Evolutionary conservation across 2,329 filamentous ascomycete genomes (phyloP).

Genomic region (Colletotrichum orbiculare): DNA sequence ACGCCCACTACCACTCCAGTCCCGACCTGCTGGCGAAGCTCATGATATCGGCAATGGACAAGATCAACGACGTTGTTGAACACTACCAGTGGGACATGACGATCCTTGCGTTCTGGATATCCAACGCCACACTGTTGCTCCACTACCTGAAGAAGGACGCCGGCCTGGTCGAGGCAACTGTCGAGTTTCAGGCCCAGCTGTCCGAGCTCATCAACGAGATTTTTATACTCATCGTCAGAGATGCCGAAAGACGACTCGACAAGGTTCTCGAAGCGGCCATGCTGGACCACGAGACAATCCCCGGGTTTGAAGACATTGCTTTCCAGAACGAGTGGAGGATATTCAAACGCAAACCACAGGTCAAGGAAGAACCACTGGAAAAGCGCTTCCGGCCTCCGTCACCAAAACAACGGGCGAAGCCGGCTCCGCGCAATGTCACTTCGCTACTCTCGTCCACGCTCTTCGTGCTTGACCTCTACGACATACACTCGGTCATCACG

Average conservation of each 20-base stretch:
- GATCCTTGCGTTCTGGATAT: conserved; percentile 98
- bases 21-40: conserved; percentile 84
- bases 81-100: conserved; percentile 99
- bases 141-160: conserved; percentile 89
- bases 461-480: conserved; percentile 98
- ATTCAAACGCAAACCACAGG: conserved; percentile 89
- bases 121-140: conserved; percentile 92
- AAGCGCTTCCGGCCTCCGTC: conserved; percentile 93
- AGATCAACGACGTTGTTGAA: conserved; percentile 97
- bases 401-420: conserved; percentile 90
- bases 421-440: conserved; percentile 93
- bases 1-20: conserved; percentile 96
- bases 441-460: conserved; percentile 94
- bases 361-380: conserved; percentile 89
- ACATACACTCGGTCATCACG: conserved; percentile 96
- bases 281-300: conserved; percentile 98
- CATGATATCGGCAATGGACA: conserved; percentile 88
- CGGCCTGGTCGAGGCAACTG: conserved; percentile 36
- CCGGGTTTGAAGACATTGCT: conserved; percentile 94
- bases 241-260: conserved; percentile 94
- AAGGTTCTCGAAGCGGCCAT: conserved; percentile 94
- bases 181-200: conserved; percentile 89
- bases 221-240: conserved; percentile 95
- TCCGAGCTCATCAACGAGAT: conserved; percentile 98
- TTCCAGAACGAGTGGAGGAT: conserved; percentile 99